Evolutionary conservation across 2,329 filamentous ascomycete species (phyloP).

Genomic region (Pestalotiopsis sp.): DNA sequence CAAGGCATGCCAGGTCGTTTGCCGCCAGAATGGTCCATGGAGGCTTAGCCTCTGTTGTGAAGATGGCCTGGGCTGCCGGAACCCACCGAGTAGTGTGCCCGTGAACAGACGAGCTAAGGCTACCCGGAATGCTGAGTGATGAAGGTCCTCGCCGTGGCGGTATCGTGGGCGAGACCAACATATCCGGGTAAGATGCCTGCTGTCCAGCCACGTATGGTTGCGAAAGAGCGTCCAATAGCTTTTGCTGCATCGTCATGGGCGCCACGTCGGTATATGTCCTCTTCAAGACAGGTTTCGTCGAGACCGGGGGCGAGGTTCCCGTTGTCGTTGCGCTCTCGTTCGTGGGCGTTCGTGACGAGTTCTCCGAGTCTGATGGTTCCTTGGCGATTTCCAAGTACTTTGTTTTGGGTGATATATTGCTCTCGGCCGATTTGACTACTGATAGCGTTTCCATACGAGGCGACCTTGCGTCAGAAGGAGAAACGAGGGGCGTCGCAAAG

Average conservation of each 20-base stretch:
- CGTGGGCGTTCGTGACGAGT: constrained; percentile 56
- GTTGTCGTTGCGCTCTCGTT: constrained; percentile 58
- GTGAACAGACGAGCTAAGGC: constrained; percentile 68
- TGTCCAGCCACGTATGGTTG: constrained; percentile 73
- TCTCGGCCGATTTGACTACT: neutral
- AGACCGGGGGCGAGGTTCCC: constrained; percentile 55
- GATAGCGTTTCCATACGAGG: neutral
- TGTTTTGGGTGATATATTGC: constrained; percentile 6
- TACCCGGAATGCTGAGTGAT: constrained; percentile 45
- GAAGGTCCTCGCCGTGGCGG: constrained; percentile 41
- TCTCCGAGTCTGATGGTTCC: constrained; percentile 42
- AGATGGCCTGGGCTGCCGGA: constrained; percentile 92
- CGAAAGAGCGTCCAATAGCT: constrained; percentile 81
- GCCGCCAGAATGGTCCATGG: constrained; percentile 97
- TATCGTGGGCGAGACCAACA: constrained; percentile 45
- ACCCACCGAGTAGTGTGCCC: constrained; percentile 89
- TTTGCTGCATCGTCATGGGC: constrained; percentile 75
- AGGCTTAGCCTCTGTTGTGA: constrained; percentile 87
- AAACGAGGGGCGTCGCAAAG: constrained; percentile 36
- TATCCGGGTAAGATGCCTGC: constrained; percentile 32
- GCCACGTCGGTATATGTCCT: constrained; percentile 86
- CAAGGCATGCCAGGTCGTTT: constrained; percentile 92
- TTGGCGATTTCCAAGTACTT: constrained; percentile 21
- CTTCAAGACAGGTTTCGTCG: constrained; percentile 71
- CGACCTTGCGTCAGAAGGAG: constrained; percentile 28